phyloP scores from a whole-genome alignment of 164 flowering plant species.

The Cinnamomum micranthum region DNA sequence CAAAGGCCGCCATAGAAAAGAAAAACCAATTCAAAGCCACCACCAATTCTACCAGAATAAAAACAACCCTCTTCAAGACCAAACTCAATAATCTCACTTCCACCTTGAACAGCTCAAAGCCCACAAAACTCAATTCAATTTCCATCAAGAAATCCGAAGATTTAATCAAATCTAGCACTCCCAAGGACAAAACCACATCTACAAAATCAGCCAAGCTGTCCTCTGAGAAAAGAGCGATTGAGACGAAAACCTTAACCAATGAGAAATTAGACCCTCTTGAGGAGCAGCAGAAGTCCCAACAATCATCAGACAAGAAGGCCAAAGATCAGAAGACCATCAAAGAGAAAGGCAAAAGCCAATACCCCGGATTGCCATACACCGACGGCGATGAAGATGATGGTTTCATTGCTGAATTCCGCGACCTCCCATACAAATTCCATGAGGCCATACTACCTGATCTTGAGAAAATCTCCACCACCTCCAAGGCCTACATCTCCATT shows the following conservation, averaged over 20 bases:
- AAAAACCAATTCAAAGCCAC: constrained; percentile 17
- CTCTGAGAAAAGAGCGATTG: not conserved
- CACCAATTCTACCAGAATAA: constrained; percentile 16
- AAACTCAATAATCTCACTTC: constrained; percentile 58
- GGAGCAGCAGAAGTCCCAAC: constrained; percentile 10
- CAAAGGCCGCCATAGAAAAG: constrained; percentile 4
- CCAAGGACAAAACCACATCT: constrained; percentile 47
- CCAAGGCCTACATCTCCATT: constrained; percentile 52
- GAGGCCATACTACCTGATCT: constrained; percentile 67
- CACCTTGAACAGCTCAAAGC: constrained; percentile 22
- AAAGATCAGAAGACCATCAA: not conserved
- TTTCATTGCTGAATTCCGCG: constrained; percentile 55
- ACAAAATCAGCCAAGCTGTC: constrained; percentile 16
- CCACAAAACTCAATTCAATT: constrained; percentile 16
- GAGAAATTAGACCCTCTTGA: not conserved
- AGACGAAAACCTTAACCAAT: not conserved
- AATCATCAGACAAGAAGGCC: constrained; percentile 12
- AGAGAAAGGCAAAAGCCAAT: constrained; percentile 8
- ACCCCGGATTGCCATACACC: constrained; percentile 16
- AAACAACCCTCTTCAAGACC: constrained; percentile 15
- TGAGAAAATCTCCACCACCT: constrained; percentile 61
- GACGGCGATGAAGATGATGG: constrained; percentile 43
- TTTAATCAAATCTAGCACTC: constrained; percentile 35
- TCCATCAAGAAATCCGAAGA: constrained; percentile 45
- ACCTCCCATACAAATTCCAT: constrained; percentile 71